Evolutionary conservation across 2,329 filamentous ascomycete species (phyloP).

Genomic region (Aspergillus luchuensis): DNA sequence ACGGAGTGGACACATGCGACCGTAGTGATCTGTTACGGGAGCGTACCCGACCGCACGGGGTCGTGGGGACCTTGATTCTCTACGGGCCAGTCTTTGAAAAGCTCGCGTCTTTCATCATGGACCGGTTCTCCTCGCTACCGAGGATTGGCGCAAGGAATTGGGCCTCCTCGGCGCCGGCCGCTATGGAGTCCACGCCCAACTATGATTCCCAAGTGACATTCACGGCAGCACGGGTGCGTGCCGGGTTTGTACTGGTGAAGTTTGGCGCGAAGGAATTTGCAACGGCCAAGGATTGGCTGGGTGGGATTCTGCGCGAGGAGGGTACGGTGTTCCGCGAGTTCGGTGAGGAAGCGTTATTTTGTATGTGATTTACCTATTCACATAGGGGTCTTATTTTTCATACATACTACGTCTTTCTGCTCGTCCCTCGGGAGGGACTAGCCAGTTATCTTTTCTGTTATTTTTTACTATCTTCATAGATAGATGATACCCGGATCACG

Average conservation of each 20-base stretch:
- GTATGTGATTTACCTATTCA: constrained; percentile 50
- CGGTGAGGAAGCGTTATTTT: constrained; percentile 79
- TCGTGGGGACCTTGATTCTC: constrained; percentile 84
- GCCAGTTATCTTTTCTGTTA: too few relatives aligned
- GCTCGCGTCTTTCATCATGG: constrained; percentile 72
- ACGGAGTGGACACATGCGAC: constrained; percentile 28
- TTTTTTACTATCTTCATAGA: neutral
- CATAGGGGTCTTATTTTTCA: neutral
- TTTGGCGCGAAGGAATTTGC: constrained; percentile 83
- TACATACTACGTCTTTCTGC: neutral
- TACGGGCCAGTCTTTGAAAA: constrained; percentile 69
- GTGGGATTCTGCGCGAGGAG: constrained; percentile 71
- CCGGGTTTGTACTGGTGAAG: constrained; percentile 83
- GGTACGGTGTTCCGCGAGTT: constrained; percentile 71
- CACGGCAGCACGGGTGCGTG: constrained; percentile 75
- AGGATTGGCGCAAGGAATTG: constrained; percentile 83
- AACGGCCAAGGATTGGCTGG: constrained; percentile 77
- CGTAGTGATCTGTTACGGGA: constrained; percentile 39
- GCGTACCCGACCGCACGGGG: constrained; percentile 72
- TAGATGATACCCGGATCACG: neutral
- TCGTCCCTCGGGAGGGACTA: neutral
- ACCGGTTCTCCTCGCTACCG: constrained; percentile 75
- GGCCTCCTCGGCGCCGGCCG: constrained; percentile 30
- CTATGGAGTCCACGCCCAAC: constrained; percentile 42
- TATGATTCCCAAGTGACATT: constrained; percentile 63